Conservation (phyloP, 306 rosid species). For the Cicer yamashitae region DNA sequence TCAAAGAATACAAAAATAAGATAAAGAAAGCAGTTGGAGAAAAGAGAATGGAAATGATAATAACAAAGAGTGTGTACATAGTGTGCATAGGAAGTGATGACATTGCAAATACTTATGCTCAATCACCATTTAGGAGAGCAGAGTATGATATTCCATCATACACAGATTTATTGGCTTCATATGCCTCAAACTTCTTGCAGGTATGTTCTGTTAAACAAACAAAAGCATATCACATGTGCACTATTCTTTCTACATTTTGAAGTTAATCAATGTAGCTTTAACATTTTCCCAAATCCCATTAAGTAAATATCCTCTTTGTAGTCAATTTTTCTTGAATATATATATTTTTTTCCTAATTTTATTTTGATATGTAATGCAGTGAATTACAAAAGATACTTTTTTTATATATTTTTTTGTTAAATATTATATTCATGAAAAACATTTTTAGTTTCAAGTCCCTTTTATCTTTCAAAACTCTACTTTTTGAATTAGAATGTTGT, state of each 20-base stretch:
- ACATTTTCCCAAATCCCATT: no score
- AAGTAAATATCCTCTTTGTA: no score
- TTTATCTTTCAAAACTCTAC: no score
- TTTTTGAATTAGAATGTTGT: background rate
- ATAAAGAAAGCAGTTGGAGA: slow-evolving; percentile 56
- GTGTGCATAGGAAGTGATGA: slow-evolving; percentile 68
- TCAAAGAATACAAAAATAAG: slow-evolving; percentile 59
- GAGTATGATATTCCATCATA: slow-evolving; percentile 58
- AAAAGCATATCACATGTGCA: background rate
- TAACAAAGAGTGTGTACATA: slow-evolving; percentile 64
- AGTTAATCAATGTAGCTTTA: background rate
- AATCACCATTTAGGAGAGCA: slow-evolving; percentile 49
- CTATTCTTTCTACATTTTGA: background rate
- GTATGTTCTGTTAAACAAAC: slow-evolving; percentile 32
- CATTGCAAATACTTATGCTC: slow-evolving; percentile 63
- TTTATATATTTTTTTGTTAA: no score
- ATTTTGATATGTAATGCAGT: no score
- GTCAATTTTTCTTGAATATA: no score
- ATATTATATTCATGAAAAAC: no score
- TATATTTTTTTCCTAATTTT: no score
- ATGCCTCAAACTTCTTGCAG: slow-evolving; percentile 61
- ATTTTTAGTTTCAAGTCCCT: no score
- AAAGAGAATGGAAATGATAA: slow-evolving; percentile 37
- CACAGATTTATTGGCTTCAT: slow-evolving; percentile 60
- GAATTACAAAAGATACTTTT: no score